Percentiles rank a stretch among this genome's conserved stretches.
Evolutionary conservation across 2,329 filamentous ascomycete species (phyloP).

Genomic region (Colletotrichum sp.): DNA sequence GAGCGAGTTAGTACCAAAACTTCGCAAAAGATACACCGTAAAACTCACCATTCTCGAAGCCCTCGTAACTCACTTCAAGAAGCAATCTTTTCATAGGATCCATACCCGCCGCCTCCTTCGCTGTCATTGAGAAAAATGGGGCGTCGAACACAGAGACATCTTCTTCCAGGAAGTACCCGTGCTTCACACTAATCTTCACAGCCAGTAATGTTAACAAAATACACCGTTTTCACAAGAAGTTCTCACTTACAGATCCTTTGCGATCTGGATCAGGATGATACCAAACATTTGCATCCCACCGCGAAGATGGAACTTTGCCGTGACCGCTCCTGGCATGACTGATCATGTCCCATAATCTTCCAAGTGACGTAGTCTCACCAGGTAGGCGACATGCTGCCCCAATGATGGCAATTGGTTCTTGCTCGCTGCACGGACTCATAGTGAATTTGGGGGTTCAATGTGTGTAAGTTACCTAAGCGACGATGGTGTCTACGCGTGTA

Average conservation of each 20-base stretch:
- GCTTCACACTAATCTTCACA: slow-evolving; percentile 18
- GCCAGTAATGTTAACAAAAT: neutral
- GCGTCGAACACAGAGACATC: slow-evolving; percentile 56
- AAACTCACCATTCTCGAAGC: slow-evolving; percentile 40
- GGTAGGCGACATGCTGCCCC: slow-evolving; percentile 44
- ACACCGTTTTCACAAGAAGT: no score
- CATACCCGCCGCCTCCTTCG: slow-evolving; percentile 55
- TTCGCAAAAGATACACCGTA: neutral
- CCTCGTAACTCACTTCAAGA: slow-evolving; percentile 39
- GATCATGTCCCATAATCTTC: slow-evolving; percentile 39
- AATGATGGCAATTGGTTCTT: slow-evolving; percentile 42
- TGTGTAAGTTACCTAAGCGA: neutral
- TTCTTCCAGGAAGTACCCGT: slow-evolving; percentile 47
- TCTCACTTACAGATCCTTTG: slow-evolving; percentile 19
- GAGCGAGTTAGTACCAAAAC: neutral
- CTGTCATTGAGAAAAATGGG: slow-evolving; percentile 55
- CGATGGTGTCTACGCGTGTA: neutral
- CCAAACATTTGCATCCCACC: slow-evolving; percentile 26
- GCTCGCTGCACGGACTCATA: neutral
- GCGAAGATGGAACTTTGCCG: slow-evolving; percentile 21
- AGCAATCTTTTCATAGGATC: slow-evolving; percentile 43
- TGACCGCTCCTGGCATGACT: slow-evolving; percentile 1
- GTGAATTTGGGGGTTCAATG: neutral
- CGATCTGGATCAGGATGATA: slow-evolving; percentile 22
- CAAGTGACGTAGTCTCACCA: slow-evolving; percentile 33